A percentile compares a stretch with the other conserved stretches of the same genome.
phyloP scores from a whole-genome alignment of 2,329 filamentous ascomycete genomes.

The Microdochium paspali region DNA sequence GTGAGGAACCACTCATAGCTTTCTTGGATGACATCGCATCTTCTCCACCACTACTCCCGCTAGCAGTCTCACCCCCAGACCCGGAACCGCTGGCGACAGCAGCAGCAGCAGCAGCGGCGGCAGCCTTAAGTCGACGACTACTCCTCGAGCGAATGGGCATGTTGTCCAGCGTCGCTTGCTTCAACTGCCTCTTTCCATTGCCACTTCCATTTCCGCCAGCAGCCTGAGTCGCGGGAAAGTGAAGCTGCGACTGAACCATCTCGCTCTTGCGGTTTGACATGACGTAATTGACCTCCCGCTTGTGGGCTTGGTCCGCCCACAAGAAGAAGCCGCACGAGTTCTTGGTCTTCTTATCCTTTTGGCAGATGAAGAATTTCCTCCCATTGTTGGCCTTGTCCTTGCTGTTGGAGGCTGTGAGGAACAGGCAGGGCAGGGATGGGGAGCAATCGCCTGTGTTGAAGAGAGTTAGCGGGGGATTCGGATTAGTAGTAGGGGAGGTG shows the following conservation, averaged over 20 bases:
- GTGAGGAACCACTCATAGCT: too few relatives aligned
- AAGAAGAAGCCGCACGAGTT: slow-evolving; percentile 46
- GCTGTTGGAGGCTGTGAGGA: slow-evolving; percentile 39
- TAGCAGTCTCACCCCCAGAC: slow-evolving; percentile 1
- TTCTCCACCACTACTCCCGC: not conserved
- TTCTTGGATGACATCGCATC: too few relatives aligned
- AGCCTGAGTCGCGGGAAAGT: not conserved
- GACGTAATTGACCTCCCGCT: slow-evolving; percentile 33
- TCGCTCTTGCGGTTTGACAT: slow-evolving; percentile 36
- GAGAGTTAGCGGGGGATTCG: slow-evolving; percentile 27
- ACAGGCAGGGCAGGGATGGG: slow-evolving; percentile 36
- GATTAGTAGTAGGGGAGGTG: too few relatives aligned
- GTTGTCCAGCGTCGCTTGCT: slow-evolving; percentile 5
- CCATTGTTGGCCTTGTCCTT: slow-evolving; percentile 37
- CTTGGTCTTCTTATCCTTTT: slow-evolving; percentile 26
- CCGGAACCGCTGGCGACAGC: slow-evolving; percentile 1
- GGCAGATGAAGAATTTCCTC: slow-evolving; percentile 44
- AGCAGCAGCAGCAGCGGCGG: not conserved
- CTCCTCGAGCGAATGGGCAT: slow-evolving; percentile 3
- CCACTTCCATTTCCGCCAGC: slow-evolving; percentile 5
- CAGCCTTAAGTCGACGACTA: too few relatives aligned
- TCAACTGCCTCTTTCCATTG: slow-evolving; percentile 6
- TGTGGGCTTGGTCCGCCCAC: slow-evolving; percentile 42
- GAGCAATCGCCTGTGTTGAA: slow-evolving; percentile 34
- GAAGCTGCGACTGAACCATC: not conserved